Conservation (phyloP, 2,329 filamentous ascomycete genomes). For the Conoideocrella luteorostrata region DNA sequence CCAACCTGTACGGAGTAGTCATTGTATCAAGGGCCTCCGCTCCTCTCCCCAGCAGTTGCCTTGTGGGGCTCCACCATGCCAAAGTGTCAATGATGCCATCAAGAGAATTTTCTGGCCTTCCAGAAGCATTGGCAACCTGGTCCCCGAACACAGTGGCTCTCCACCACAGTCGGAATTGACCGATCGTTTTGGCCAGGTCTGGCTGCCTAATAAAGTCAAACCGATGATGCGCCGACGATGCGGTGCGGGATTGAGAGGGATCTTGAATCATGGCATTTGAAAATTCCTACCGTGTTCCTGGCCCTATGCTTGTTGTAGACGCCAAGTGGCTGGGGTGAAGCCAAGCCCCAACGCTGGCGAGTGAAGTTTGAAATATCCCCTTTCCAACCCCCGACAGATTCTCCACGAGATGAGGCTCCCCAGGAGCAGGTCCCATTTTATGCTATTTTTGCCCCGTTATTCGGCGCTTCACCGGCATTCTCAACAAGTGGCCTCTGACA, state of each 20-base stretch:
- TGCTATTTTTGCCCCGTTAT: slow-evolving; percentile 15
- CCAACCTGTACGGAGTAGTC: no score
- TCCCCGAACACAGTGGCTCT: no score
- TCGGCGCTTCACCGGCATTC: slow-evolving; percentile 20
- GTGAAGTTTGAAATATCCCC: neutral
- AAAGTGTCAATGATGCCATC: slow-evolving; percentile 16
- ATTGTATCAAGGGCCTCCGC: no score
- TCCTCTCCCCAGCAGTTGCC: neutral
- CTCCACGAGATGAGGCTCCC: slow-evolving; percentile 4
- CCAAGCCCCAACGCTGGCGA: neutral
- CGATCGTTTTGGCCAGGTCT: slow-evolving; percentile 9
- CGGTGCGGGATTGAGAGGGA: neutral
- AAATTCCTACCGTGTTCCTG: neutral
- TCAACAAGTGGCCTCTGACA: slow-evolving; percentile 11
- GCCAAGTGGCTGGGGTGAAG: neutral
- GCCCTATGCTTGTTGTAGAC: neutral
- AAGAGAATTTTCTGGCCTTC: slow-evolving; percentile 20
- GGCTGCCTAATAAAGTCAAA: slow-evolving; percentile 8
- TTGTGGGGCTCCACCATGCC: neutral
- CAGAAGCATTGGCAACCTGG: slow-evolving; percentile 21
- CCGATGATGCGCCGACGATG: slow-evolving; percentile 20
- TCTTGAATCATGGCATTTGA: slow-evolving; percentile 5
- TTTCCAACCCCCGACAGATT: neutral
- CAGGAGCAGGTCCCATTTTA: slow-evolving; percentile 7
- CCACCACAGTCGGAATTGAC: slow-evolving; percentile 21